Base-by-base conservation (phyloP, 495 filamentous ascomycete genomes). In the Neurospora sp. region DNA sequence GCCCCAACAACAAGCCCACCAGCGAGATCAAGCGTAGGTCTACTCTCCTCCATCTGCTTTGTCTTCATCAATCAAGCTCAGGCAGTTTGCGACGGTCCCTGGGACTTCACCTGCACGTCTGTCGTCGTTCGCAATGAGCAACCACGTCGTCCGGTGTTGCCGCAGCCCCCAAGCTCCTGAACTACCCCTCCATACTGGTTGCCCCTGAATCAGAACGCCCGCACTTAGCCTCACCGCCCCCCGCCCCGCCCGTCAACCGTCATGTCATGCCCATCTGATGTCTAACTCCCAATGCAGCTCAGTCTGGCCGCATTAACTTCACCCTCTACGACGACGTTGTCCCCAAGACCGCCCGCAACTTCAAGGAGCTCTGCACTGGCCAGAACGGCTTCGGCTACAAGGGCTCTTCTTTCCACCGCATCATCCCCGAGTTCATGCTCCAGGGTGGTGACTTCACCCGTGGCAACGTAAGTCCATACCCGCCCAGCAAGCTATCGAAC, bases 381-480 rank as follows among this genome's bases (percentile, higher is more conserved):
- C 91, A 94, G 88, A 93, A 95, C 84, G 96, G 96, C 78, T 90
- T 90, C 78, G 95, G 93, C 76, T 91, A 88, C 82, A 89, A 91
- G 84, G 90, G 90, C 79, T 96, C 93, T 72, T 83, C 82, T 71
- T 98, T 98, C 91, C 96, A 99, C 89, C 93, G 96, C 79, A 90
- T 99, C 78, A 99, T 99, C 83, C 92, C 92, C 72, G 79, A 89
- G 40, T 99, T 99, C 90, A 99, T 99, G 96, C 93, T 98, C 82
- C 96, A 99, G 88, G 96, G 96, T 83, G 96, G 96, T 87, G 96
- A 99, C 89, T 99, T 98, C 89, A 99, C 96, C 82, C 92, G 91
- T 81, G 90, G 90, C 82, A 97, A 99, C 82, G 93, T 94, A 81
- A 84, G 91, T 85, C 59, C 27, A 41, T 69, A 39, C 38, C 31